Percentiles rank a stretch among this genome's conserved stretches.
These are phyloP conservation scores for Talaromyces amestolkiae DNA, from an alignment of 2,329 filamentous ascomycete genomes.

Conservation along the genomic window DNA sequence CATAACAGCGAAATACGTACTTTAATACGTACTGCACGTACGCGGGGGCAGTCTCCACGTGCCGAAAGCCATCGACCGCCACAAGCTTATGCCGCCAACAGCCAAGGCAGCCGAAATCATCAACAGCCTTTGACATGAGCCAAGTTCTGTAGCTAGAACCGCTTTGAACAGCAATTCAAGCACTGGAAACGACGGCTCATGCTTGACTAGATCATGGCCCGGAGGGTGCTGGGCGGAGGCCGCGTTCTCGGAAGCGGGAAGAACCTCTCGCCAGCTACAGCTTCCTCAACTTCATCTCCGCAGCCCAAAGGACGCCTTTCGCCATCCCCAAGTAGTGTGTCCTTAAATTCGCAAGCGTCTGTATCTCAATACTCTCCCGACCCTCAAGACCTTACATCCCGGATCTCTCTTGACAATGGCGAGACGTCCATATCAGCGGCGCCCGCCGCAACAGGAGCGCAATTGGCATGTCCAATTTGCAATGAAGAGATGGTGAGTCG, in stretches of 20 bases:
- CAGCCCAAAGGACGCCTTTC: conserved; percentile 50
- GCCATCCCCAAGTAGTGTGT: conserved; percentile 70
- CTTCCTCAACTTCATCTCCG: conserved; percentile 46
- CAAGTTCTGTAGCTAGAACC: background rate
- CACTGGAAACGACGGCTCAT: conserved; percentile 27
- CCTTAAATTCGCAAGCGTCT: conserved; percentile 72
- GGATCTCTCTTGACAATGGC: conserved; percentile 68
- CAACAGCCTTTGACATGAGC: background rate
- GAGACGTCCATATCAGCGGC: conserved; percentile 48
- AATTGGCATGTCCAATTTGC: conserved; percentile 93
- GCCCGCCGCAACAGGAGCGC: conserved; percentile 59
- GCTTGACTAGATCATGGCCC: conserved; percentile 63
- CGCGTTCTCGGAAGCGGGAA: conserved; percentile 85
- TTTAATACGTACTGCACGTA: too few species aligned
- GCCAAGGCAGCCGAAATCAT: background rate
- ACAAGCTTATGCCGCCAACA: background rate
- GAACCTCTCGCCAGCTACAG: conserved; percentile 67
- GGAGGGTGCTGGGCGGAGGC: conserved; percentile 85
- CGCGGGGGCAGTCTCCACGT: conserved; percentile 17
- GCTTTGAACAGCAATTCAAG: background rate
- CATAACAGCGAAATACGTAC: background rate
- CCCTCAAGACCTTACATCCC: conserved; percentile 74
- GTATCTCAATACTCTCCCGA: conserved; percentile 68
- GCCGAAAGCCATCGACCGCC: conserved; percentile 14
- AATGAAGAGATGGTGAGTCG: conserved; percentile 86